Conservation (phyloP, 176 grass and related monocot genomes). For the Stipa capillata region DNA sequence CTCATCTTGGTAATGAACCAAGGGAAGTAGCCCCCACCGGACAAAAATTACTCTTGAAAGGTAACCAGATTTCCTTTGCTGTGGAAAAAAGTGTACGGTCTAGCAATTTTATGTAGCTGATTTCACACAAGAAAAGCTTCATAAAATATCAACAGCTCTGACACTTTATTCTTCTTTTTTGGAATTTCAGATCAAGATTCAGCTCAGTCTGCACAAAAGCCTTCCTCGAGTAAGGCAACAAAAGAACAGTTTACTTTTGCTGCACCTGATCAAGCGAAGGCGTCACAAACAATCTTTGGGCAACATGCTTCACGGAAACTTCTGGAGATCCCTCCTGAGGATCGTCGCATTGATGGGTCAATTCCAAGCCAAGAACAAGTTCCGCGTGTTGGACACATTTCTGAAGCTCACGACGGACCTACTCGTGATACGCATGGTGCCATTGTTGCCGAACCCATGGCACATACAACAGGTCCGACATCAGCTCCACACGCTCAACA, state of each 20-base stretch:
- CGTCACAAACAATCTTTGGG: neutral
- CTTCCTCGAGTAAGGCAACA: neutral
- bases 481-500: neutral
- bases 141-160: neutral
- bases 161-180: neutral
- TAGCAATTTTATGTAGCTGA: neutral
- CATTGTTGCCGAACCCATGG: neutral
- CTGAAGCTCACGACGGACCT: neutral
- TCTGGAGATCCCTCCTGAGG: neutral
- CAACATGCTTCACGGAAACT: neutral
- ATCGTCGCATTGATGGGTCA: constrained; percentile 8
- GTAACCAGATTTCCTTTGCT: neutral
- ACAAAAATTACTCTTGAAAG: neutral
- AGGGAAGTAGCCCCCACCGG: neutral
- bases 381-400: neutral
- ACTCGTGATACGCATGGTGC: neutral
- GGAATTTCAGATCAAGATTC: constrained; percentile 12
- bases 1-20: neutral
- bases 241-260: neutral
- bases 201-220: neutral
- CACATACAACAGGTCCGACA: neutral
- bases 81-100: neutral
- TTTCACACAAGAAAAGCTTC: neutral
- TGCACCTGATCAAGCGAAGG: constrained; percentile 11
- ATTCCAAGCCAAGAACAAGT: neutral